Percentiles rank a stretch among this genome's conserved stretches.
Evolutionary conservation across 768 basidiomycete species (phyloP).

Genomic region (Wakefieldia striispora): DNA sequence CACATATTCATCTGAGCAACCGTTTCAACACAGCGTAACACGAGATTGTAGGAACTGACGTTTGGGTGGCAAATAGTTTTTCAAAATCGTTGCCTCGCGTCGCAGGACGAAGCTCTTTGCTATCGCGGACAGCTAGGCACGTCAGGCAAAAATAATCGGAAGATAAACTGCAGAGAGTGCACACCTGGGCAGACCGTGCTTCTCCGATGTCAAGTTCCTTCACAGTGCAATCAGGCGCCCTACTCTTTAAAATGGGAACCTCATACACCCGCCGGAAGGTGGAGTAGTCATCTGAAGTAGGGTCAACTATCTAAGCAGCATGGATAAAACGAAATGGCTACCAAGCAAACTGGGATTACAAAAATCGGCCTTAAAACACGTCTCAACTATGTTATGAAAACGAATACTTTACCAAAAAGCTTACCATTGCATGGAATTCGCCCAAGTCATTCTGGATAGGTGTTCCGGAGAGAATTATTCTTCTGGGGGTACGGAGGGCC

Average conservation of each 20-base stretch:
- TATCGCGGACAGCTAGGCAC: conserved; percentile 60
- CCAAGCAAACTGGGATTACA: conserved; percentile 91
- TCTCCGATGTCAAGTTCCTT: conserved; percentile 79
- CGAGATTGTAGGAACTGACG: conserved; percentile 44
- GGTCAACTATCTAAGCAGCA: not conserved
- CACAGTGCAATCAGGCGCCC: conserved; percentile 68
- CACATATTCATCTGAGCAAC: conserved; percentile 84
- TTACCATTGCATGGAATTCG: conserved; percentile 96
- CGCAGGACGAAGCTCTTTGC: conserved; percentile 88
- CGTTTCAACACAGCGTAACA: not conserved
- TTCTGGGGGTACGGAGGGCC: conserved; percentile 65
- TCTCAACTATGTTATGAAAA: not conserved
- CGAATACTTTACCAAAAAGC: conserved; percentile 12
- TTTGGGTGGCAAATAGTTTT: conserved; percentile 88
- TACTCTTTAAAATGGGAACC: conserved; percentile 79
- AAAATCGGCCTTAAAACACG: conserved; percentile 68
- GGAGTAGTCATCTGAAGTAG: conserved; percentile 61
- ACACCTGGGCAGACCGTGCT: conserved; percentile 73
- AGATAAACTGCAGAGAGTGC: not conserved
- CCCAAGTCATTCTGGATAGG: conserved; percentile 96
- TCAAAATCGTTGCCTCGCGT: conserved; percentile 78
- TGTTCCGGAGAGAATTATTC: conserved; percentile 92
- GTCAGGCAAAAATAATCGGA: not conserved
- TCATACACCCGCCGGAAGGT: conserved; percentile 84
- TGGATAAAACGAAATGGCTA: conserved; percentile 26